phyloP scores from a whole-genome alignment of 306 rosid genomes.

The Crataegus laevigata region DNA sequence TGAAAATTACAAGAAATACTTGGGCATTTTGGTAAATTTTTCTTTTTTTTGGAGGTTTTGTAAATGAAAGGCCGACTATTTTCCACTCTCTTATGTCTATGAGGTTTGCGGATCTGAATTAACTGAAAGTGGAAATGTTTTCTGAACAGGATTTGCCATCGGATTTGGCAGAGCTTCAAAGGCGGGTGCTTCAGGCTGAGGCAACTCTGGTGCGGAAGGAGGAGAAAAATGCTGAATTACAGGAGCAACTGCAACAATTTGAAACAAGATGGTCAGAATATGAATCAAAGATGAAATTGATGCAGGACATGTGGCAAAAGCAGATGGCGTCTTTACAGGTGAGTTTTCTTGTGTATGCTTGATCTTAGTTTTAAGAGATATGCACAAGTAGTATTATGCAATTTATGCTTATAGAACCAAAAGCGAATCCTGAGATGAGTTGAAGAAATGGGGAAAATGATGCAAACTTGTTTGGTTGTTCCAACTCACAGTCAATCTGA shows the following conservation, averaged over 20 bases:
- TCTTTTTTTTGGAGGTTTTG: not conserved
- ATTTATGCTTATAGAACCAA: not conserved
- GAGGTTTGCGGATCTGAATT: not conserved
- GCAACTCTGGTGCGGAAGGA: conserved; percentile 73
- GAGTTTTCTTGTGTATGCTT: conserved; percentile 34
- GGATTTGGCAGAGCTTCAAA: conserved; percentile 60
- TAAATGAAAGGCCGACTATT: not conserved
- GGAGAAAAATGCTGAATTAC: conserved; percentile 73
- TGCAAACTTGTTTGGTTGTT: not conserved
- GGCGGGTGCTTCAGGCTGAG: conserved; percentile 65
- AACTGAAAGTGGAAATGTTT: not conserved
- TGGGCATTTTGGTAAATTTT: not conserved
- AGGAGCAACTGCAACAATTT: conserved; percentile 60
- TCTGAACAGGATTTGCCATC: conserved; percentile 41
- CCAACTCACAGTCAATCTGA: not conserved
- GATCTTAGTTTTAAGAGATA: not conserved
- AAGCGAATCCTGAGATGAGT: not conserved
- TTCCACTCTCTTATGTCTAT: not conserved
- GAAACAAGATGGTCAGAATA: conserved; percentile 87
- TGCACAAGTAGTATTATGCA: not conserved
- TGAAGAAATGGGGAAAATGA: not conserved
- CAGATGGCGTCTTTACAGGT: conserved; percentile 97
- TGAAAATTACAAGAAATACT: not conserved
- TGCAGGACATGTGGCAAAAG: conserved; percentile 94
- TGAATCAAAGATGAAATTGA: conserved; percentile 81